Evolutionary conservation across 148 eudicot genomes (phyloP).

Genomic region (Nepenthes gracilis): DNA sequence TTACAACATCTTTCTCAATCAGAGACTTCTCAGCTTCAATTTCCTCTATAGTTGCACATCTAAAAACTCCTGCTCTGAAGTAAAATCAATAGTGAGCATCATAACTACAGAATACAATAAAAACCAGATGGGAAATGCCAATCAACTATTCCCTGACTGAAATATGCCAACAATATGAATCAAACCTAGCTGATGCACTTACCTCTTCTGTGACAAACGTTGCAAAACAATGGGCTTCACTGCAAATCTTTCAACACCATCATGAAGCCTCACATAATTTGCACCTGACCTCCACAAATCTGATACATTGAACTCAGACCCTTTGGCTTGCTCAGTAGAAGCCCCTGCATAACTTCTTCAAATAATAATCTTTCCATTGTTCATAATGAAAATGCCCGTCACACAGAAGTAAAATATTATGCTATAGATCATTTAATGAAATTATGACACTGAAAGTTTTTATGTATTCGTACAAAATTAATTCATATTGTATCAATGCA

Average conservation of each 20-base stretch:
- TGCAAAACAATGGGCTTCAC: constrained; percentile 23
- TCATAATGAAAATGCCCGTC: too few species aligned
- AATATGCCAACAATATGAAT: neutral
- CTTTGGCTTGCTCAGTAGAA: constrained; percentile 16
- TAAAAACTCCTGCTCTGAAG: constrained; percentile 52
- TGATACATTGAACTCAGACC: constrained; percentile 15
- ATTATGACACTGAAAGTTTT: too few species aligned
- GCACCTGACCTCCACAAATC: constrained; percentile 50
- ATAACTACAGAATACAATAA: neutral
- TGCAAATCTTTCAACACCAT: constrained; percentile 21
- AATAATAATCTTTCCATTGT: neutral
- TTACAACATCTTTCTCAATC: constrained; percentile 70
- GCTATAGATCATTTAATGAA: too few species aligned
- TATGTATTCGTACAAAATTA: too few species aligned
- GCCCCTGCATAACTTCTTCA: constrained; percentile 13
- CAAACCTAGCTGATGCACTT: constrained; percentile 7
- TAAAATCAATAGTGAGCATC: constrained; percentile 12
- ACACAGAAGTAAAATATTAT: too few species aligned
- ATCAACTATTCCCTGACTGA: neutral
- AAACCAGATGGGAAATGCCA: neutral
- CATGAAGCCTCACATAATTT: constrained; percentile 37
- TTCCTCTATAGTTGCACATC: constrained; percentile 84
- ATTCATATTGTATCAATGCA: too few species aligned
- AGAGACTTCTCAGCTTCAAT: constrained; percentile 77
- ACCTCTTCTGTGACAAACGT: constrained; percentile 35